phyloP scores from a whole-genome alignment of 176 grass and related monocot genomes.

The Oropetium thomaeum region DNA sequence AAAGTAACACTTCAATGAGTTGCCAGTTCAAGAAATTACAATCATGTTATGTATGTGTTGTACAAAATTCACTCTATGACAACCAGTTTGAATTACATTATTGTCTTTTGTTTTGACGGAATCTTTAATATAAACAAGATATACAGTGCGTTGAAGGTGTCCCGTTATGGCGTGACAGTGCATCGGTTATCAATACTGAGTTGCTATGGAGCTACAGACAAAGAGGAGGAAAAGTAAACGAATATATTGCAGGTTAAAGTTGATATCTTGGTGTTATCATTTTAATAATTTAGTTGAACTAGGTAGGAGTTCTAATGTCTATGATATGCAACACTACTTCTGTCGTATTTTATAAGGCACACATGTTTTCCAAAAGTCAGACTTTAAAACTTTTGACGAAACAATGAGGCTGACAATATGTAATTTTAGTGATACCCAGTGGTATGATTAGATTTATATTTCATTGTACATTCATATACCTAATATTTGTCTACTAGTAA shows the following conservation, averaged over 20 bases:
- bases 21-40: background rate
- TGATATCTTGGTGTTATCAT: conserved; percentile 15
- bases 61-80: background rate
- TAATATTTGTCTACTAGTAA: background rate
- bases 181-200: conserved; percentile 55
- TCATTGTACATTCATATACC: background rate
- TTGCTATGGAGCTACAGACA: conserved; percentile 65
- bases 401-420: background rate
- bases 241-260: conserved; percentile 75
- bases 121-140: conserved; percentile 48
- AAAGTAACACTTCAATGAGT: background rate
- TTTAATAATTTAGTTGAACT: background rate
- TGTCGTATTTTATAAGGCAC: background rate
- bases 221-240: conserved; percentile 55
- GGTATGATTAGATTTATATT: background rate
- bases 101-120: conserved; percentile 4
- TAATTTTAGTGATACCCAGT: background rate
- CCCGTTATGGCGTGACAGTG: conserved; percentile 59
- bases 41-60: conserved; percentile 4
- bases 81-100: background rate
- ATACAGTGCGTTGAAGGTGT: conserved; percentile 72
- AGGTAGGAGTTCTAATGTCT: conserved; percentile 6
- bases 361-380: background rate
- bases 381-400: background rate
- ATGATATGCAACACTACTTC: conserved; percentile 1